Base-by-base conservation (phyloP, 2,329 filamentous ascomycete species). In the Phaeosphaeria sp. region DNA sequence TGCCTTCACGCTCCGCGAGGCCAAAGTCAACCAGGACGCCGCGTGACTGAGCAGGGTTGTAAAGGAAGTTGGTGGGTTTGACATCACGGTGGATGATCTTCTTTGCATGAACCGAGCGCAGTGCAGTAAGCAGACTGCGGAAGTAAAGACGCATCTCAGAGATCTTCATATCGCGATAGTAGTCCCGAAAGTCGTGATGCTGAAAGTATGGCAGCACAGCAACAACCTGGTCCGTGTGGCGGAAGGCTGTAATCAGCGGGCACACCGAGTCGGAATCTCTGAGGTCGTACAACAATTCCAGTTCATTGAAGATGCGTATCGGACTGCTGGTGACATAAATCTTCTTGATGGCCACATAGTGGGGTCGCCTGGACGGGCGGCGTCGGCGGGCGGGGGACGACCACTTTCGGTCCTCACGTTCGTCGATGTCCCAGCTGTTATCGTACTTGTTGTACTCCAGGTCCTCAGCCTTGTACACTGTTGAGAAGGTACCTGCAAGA, bases 301-400 rank as follows among this genome's bases (percentile, higher is more conserved):
- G 88, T 78, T 99, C 95, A 79, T 99, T 99, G 73, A 96, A 87
- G 67, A 99, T 98, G 46, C 95, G 91, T 25, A 89, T 85, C 0
- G 95, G 95, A 66, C 93, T 97, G 62, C 93, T 97, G 0, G 96
- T 99, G 64, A 98, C 95, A 77, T 99, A 99, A 68, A 99, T 99
- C 81, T 99, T 99, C 81, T 99, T 99, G 78, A 99, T 91, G 20
- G 96, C 95, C 61, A 99, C 96, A 72, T 90, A 98, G 74, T 90
- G 91, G 22, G 90, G 83, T 49, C 66, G 65, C 76, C 78, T 72
- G 43, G 81, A 81, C 48, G 70, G 77, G 68, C 78, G 82, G 65
- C 76, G 83, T 72, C 90, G 33, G 11, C 87, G 73, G 0, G 88
- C 87, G n/a, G 88, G 90, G n/a, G 87, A 85, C 20, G 83, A 82